A percentile compares a stretch with the other conserved stretches of the same genome.
Conservation (phyloP, 1,284 basidiomycete genomes). For the Phellinidium pouzarii region DNA sequence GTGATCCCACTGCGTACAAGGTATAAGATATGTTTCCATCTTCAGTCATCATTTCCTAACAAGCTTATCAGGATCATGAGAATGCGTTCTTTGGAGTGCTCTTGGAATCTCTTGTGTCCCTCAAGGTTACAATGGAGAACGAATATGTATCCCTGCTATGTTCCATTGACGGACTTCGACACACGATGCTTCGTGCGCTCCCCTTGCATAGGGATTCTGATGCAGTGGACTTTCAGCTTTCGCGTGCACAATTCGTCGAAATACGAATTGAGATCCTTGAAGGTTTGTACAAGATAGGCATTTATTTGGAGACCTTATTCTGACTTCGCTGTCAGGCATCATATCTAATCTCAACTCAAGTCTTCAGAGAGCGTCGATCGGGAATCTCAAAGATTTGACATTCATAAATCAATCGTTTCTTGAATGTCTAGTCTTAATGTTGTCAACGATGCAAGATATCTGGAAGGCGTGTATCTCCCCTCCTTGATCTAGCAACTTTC, state of each 20-base stretch:
- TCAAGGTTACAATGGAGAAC: slow-evolving; percentile 49
- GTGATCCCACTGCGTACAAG: slow-evolving; percentile 58
- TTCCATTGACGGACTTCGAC: slow-evolving; percentile 44
- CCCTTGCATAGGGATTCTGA: slow-evolving; percentile 16
- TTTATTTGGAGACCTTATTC: background rate
- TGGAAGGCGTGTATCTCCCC: slow-evolving; percentile 2
- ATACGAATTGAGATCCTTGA: slow-evolving; percentile 5
- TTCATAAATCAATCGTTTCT: background rate
- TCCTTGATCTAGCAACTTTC: background rate
- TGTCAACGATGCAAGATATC: slow-evolving; percentile 17
- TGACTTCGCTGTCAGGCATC: slow-evolving; percentile 5
- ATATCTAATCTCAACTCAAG: slow-evolving; percentile 8
- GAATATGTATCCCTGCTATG: slow-evolving; percentile 49
- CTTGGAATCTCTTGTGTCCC: slow-evolving; percentile 49
- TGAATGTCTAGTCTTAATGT: slow-evolving; percentile 13
- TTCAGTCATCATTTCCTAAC: slow-evolving; percentile 4
- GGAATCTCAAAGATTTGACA: background rate
- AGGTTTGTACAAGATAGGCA: background rate
- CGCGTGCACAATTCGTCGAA: slow-evolving; percentile 5
- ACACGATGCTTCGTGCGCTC: slow-evolving; percentile 41
- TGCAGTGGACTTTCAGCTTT: slow-evolving; percentile 5
- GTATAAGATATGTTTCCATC: slow-evolving; percentile 34
- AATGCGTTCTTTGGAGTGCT: slow-evolving; percentile 53
- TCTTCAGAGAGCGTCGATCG: background rate
- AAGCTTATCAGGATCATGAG: slow-evolving; percentile 36